A percentile compares a stretch with the other conserved stretches of the same genome.
Conservation (phyloP, 1,284 basidiomycete species). For the Pterulicium gracile region DNA sequence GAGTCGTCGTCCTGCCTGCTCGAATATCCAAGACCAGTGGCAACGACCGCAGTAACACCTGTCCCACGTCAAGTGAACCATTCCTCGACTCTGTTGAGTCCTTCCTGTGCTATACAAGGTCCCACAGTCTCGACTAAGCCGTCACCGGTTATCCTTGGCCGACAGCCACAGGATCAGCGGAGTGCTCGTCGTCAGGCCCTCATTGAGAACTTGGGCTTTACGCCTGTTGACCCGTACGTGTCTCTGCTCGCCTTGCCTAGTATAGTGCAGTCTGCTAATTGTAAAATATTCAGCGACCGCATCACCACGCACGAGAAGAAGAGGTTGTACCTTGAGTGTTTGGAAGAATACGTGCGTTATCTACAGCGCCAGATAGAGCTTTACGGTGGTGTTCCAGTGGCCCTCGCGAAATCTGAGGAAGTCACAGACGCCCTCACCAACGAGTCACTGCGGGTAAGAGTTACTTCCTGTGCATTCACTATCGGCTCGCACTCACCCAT, state of each 20-base stretch:
- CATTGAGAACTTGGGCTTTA: constrained; percentile 44
- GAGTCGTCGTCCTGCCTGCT: too few relatives aligned
- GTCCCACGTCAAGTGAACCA: too few relatives aligned
- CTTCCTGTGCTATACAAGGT: too few relatives aligned
- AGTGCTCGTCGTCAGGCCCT: constrained; percentile 43
- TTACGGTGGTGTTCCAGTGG: constrained; percentile 34
- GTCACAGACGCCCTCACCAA: not conserved
- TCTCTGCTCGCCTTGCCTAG: too few relatives aligned
- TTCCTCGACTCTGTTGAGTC: too few relatives aligned
- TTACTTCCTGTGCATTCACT: not conserved
- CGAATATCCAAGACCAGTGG: too few relatives aligned
- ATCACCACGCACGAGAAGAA: constrained; percentile 72
- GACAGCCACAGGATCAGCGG: constrained; percentile 30
- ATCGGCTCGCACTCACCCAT: not conserved
- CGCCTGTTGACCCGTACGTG: constrained; percentile 47
- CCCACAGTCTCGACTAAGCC: too few relatives aligned
- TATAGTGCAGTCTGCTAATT: too few relatives aligned
- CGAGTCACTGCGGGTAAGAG: not conserved
- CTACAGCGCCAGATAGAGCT: constrained; percentile 49
- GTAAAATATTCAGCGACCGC: constrained; percentile 51
- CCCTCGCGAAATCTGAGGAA: constrained; percentile 24
- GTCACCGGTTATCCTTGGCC: too few relatives aligned
- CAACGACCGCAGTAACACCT: too few relatives aligned
- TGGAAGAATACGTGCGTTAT: constrained; percentile 59
- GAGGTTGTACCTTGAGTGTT: constrained; percentile 55